Evolutionary conservation across 441 rosid genomes (phyloP).

Genomic region (Hura crepitans): DNA sequence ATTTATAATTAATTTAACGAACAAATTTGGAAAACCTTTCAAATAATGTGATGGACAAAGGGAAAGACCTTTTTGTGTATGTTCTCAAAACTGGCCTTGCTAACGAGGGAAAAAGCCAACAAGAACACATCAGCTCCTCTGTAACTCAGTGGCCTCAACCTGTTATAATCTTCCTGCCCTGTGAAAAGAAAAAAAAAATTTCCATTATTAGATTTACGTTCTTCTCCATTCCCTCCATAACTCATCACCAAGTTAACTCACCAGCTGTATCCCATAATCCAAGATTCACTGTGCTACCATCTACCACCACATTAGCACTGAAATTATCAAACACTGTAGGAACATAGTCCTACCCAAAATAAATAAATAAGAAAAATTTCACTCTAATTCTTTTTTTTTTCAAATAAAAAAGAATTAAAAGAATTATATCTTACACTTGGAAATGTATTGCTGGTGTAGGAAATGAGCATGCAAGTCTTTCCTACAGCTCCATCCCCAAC

Average conservation of each 20-base stretch:
- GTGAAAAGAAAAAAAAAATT: conserved; percentile 7
- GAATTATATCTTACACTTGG: conserved; percentile 34
- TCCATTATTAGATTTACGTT: not conserved
- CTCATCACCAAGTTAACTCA: conserved; percentile 7
- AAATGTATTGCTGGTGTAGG: conserved; percentile 48
- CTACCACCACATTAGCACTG: conserved; percentile 71
- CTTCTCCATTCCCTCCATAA: not conserved
- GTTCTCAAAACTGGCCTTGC: conserved; percentile 83
- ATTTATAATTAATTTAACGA: too few species aligned
- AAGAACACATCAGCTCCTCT: conserved; percentile 91
- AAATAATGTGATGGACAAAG: not conserved
- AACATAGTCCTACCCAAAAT: conserved; percentile 49
- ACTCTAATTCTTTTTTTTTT: not conserved
- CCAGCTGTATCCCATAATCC: conserved; percentile 81
- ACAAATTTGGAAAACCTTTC: too few species aligned
- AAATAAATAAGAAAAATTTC: not conserved
- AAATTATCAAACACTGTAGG: conserved; percentile 74
- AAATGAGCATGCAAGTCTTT: conserved; percentile 56
- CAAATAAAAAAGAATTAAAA: not conserved
- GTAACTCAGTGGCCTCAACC: conserved; percentile 86
- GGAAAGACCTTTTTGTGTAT: conserved; percentile 59
- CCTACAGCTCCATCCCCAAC: conserved; percentile 61
- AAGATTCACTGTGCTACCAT: conserved; percentile 59
- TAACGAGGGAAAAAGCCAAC: conserved; percentile 70
- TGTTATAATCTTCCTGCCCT: conserved; percentile 92